Conservation (phyloP, 371 early-diverging fungal genomes). For the Mucor racemosus region DNA sequence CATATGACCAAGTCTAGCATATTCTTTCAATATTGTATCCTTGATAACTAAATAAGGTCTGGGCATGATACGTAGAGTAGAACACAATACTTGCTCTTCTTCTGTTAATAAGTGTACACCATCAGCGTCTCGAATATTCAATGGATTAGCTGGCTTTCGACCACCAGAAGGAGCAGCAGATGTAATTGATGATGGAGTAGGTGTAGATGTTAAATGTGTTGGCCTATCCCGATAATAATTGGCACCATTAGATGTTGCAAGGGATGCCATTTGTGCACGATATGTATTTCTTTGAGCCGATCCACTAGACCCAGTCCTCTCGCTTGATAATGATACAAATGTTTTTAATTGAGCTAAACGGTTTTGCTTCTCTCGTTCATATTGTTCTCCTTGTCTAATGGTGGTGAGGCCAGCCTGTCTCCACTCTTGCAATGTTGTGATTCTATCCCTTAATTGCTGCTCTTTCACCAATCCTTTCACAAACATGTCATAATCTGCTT, state of each 20-base stretch:
- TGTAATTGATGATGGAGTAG: conserved; percentile 22
- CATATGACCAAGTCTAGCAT: conserved; percentile 74
- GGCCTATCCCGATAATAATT: conserved; percentile 41
- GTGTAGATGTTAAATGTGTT: conserved; percentile 1
- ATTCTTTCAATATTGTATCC: conserved; percentile 85
- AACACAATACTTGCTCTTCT: conserved; percentile 83
- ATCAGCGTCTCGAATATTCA: conserved; percentile 84
- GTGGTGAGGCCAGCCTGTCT: conserved; percentile 87
- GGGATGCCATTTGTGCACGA: conserved; percentile 33
- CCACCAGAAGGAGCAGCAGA: conserved; percentile 42
- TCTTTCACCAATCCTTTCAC: conserved; percentile 83
- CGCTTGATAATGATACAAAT: conserved; percentile 44
- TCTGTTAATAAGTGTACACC: conserved; percentile 84
- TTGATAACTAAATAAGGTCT: conserved; percentile 89
- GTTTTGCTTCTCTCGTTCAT: conserved; percentile 66
- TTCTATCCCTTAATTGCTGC: conserved; percentile 71
- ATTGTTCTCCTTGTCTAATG: conserved; percentile 74
- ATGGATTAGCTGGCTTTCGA: conserved; percentile 67
- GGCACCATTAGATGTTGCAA: conserved; percentile 28
- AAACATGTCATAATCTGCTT: conserved; percentile 82
- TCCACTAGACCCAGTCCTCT: conserved; percentile 33
- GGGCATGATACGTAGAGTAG: conserved; percentile 82
- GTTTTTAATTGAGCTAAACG: conserved; percentile 48
- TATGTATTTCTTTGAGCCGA: conserved; percentile 28
- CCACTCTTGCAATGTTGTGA: conserved; percentile 90